Evolutionary conservation across 2,329 filamentous ascomycete species (phyloP), one percentile per base, ranked within the genome.

Genomic region (Tolypocladium album): DNA sequence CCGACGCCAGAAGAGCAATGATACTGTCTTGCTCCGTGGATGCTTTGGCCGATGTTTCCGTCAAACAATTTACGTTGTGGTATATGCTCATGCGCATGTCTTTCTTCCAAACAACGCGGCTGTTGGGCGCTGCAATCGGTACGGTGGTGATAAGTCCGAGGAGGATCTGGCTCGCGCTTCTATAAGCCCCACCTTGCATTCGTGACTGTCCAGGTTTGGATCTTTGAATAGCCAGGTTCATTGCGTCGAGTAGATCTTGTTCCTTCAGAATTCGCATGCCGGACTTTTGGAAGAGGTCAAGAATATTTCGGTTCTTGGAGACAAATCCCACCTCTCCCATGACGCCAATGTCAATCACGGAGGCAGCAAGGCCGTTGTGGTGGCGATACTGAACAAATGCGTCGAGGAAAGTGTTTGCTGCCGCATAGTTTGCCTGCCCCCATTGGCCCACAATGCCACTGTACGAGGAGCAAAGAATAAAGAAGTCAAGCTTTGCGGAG

Each of bases 391-490:
- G 70, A 4, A 69, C 72, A 34, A 79, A 71, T 5, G 71, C 66
- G 42, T 78, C 73, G 40, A 77, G 64, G 65, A 74, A 80, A 12
- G 71, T 69, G 62, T 77, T 79, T 20, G 70, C 75, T 0, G 74
- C 71, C 4, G 69, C 64, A 61, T 77, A 76, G 61, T 74, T 76
- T 50, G 68, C 67, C 61, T 76, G 75, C 0, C 65, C 67, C 7
- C 65, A 61, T 24, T 69, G 66, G 8, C 70, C 74, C 4, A 73
- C 61, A 9, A 70, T 63, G 22, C 59, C 55, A n/a, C 36, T 50
- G 8, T 47, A 43, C 1, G 73, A 75, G 0, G 68, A 70, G 39
- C 72, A 66, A 11, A 71, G 56, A 43, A 73, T 65, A 63, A 73
- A 73, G 61, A 74, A 74, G 59, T 75, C 73, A 27, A 75, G 64